These are phyloP conservation scores for Aureobasidium sp. DNA, from an alignment of 2,329 filamentous ascomycete genomes.

Conservation along the genomic window DNA sequence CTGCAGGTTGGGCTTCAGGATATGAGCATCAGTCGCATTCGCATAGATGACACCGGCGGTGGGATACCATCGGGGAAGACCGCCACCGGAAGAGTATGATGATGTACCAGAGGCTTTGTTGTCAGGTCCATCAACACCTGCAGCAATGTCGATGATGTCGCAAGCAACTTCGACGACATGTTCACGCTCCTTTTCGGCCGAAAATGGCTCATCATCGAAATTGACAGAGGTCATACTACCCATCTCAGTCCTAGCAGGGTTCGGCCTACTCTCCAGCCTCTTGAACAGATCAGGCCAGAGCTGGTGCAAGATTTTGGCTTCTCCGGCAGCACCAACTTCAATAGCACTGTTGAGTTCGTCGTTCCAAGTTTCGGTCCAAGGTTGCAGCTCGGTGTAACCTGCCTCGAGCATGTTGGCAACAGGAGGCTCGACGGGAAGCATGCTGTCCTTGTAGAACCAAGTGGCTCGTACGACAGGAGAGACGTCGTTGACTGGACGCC, in stretches of 20 bases:
- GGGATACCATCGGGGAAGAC: constrained; percentile 53
- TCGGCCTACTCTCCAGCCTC: constrained; percentile 41
- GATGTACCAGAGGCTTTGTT: constrained; percentile 42
- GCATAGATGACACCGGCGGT: constrained; percentile 84
- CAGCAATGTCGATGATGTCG: constrained; percentile 43
- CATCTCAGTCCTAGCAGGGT: constrained; percentile 27
- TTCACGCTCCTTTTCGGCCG: constrained; percentile 37
- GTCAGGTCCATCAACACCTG: constrained; percentile 38
- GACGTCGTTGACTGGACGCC: constrained; percentile 88
- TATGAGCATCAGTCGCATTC: constrained; percentile 66
- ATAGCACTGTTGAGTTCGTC: constrained; percentile 87
- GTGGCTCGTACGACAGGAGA: constrained; percentile 76
- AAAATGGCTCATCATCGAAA: constrained; percentile 30
- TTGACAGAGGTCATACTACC: constrained; percentile 4
- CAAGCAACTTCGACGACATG: constrained; percentile 39
- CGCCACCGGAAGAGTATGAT: constrained; percentile 37
- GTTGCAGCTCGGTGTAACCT: constrained; percentile 79
- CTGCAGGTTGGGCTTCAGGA: constrained; percentile 77
- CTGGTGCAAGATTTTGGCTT: constrained; percentile 80
- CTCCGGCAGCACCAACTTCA: constrained; percentile 80
- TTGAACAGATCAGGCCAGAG: constrained; percentile 68
- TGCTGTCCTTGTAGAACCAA: constrained; percentile 96
- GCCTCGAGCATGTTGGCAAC: constrained; percentile 88
- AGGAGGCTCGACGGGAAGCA: constrained; percentile 77
- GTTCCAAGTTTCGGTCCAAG: constrained; percentile 87